phyloP scores from a whole-genome alignment of 345 rosid species.

The Iberis pinnata region DNA sequence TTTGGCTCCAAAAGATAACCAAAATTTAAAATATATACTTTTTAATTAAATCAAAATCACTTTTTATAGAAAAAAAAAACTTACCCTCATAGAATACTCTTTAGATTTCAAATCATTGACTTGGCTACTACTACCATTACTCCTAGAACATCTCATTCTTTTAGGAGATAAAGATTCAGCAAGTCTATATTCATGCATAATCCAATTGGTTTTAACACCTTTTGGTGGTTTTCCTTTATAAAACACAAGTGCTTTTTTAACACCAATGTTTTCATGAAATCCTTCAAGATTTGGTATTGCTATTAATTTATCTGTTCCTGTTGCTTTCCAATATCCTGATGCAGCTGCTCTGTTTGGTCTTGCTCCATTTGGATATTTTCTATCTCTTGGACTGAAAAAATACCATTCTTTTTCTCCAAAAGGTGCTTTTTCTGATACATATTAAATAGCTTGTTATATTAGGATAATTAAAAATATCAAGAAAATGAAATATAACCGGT shows the following conservation, averaged over 20 bases:
- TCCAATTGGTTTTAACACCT: slow-evolving; percentile 92
- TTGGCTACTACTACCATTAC: no score
- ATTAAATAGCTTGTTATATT: not conserved
- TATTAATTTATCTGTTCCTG: slow-evolving; percentile 85
- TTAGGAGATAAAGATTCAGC: slow-evolving; percentile 33
- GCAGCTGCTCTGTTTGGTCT: no score
- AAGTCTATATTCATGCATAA: slow-evolving; percentile 96
- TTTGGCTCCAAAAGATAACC: no score
- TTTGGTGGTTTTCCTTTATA: slow-evolving; percentile 92
- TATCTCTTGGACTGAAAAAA: no score
- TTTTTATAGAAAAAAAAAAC: not conserved
- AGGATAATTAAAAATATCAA: not conserved
- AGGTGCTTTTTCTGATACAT: slow-evolving; percentile 53
- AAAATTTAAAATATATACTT: no score
- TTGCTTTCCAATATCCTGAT: no score
- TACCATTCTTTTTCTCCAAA: slow-evolving; percentile 99
- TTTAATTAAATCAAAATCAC: not conserved
- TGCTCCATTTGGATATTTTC: no score
- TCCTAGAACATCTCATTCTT: no score
- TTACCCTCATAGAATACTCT: slow-evolving; percentile 90
- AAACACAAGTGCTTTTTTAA: slow-evolving; percentile 92
- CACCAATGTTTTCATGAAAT: slow-evolving; percentile 58
- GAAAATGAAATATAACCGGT: not conserved
- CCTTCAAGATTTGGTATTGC: slow-evolving; percentile 34
- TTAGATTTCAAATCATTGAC: slow-evolving; percentile 36